Evolutionary conservation across 164 flowering plant species (phyloP).

Genomic region (Kingdonia uniflora): DNA sequence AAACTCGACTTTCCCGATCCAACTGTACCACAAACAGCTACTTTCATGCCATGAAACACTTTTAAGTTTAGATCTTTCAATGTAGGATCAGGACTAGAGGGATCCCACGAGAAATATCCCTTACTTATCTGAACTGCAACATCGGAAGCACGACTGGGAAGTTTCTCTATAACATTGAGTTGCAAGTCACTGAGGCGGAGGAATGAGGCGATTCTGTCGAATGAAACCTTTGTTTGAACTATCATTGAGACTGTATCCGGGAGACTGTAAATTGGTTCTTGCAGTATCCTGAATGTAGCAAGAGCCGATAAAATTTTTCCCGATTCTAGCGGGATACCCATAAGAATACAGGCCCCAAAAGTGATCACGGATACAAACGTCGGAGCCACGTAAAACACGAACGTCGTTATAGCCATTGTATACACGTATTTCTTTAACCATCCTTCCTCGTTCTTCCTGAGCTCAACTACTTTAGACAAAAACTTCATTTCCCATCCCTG

Average conservation of each 20-base stretch:
- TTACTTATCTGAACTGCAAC: slow-evolving; percentile 29
- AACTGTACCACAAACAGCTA: slow-evolving; percentile 76
- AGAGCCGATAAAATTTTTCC: slow-evolving; percentile 42
- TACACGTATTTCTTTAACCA: slow-evolving; percentile 35
- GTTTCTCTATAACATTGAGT: slow-evolving; percentile 20
- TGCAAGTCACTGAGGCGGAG: slow-evolving; percentile 33
- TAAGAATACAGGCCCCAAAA: slow-evolving; percentile 31
- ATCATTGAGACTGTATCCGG: slow-evolving; percentile 38
- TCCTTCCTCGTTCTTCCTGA: slow-evolving; percentile 26
- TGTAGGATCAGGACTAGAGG: slow-evolving; percentile 24
- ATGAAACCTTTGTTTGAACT: slow-evolving; percentile 44
- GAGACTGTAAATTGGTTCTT: slow-evolving; percentile 34
- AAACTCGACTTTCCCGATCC: slow-evolving; percentile 77
- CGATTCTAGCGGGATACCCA: slow-evolving; percentile 38
- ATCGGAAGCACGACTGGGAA: slow-evolving; percentile 21
- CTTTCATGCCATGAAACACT: slow-evolving; percentile 48
- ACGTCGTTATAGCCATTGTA: slow-evolving; percentile 21
- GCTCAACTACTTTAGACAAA: slow-evolving; percentile 26
- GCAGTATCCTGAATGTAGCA: slow-evolving; percentile 45
- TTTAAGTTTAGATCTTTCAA: slow-evolving; percentile 37
- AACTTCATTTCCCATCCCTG: slow-evolving; percentile 61
- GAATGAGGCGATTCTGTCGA: slow-evolving; percentile 37
- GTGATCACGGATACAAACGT: slow-evolving; percentile 37
- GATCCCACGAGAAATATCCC: slow-evolving; percentile 46
- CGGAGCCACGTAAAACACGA: slow-evolving; percentile 37